Conservation (phyloP, 345 rosid species). For the Euphorbia tirucalli region DNA sequence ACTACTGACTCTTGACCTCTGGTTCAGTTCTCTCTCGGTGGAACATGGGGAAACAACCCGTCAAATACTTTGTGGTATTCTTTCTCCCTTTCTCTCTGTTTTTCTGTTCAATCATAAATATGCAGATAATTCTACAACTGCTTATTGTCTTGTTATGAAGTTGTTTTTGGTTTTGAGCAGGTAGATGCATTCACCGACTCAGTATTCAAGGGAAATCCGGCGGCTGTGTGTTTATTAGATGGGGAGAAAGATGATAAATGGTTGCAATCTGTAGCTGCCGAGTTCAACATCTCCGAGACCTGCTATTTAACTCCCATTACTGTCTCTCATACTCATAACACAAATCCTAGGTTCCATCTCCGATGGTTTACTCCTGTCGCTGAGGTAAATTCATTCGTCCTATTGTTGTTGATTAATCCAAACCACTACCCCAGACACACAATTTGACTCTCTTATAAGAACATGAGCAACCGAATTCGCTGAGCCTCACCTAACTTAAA, state of each 20-base stretch:
- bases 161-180: slow-evolving; percentile 1
- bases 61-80: slow-evolving; percentile 20
- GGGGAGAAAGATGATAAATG: slow-evolving; percentile 62
- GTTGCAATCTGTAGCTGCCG: slow-evolving; percentile 43
- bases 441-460: too few species aligned
- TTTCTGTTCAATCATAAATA: too few species aligned
- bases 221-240: slow-evolving; percentile 71
- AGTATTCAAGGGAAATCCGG: slow-evolving; percentile 79
- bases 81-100: neutral
- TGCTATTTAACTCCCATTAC: slow-evolving; percentile 12
- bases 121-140: too few species aligned
- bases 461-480: too few species aligned
- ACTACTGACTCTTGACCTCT: too few species aligned
- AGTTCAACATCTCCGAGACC: slow-evolving; percentile 24
- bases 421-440: too few species aligned
- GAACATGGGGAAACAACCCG: too few species aligned
- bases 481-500: too few species aligned
- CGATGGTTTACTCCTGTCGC: slow-evolving; percentile 26
- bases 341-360: slow-evolving; percentile 25
- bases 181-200: slow-evolving; percentile 75
- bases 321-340: neutral
- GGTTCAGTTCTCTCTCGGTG: too few species aligned
- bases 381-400: neutral
- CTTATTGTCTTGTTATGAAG: too few species aligned
- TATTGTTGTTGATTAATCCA: too few species aligned